Evolutionary conservation across 75 land plant genomes (phyloP).

Genomic region (Pinus albicaulis): DNA sequence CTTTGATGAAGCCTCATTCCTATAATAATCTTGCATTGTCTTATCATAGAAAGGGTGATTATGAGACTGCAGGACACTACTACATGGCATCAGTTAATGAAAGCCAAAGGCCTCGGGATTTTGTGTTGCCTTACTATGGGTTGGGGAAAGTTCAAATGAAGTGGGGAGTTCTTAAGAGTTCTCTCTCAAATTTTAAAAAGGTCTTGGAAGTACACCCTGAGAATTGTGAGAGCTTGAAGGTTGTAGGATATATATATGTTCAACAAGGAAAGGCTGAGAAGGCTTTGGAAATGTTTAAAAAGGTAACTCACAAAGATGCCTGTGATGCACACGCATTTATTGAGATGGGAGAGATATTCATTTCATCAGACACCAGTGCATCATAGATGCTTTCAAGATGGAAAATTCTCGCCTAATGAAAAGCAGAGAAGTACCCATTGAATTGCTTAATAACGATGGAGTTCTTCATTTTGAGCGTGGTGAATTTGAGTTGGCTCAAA

Average conservation of each 20-base stretch:
- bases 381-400: conserved; percentile 84
- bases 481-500: conserved; percentile 78
- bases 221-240: conserved; percentile 84
- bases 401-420: conserved; percentile 59
- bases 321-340: conserved; percentile 74
- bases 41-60: conserved; percentile 93
- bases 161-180: conserved; percentile 76
- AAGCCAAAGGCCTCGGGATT: conserved; percentile 72
- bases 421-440: conserved; percentile 60
- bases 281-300: conserved; percentile 74
- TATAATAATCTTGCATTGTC: conserved; percentile 92
- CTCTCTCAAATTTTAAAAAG: conserved; percentile 84
- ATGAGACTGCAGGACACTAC: conserved; percentile 84
- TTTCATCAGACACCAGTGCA: conserved; percentile 61
- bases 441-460: conserved; percentile 84
- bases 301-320: conserved; percentile 75
- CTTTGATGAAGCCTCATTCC: conserved; percentile 78
- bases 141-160: conserved; percentile 92
- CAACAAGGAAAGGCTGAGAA: conserved; percentile 14
- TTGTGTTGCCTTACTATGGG: conserved; percentile 87
- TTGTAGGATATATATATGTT: conserved; percentile 20
- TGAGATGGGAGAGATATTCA: conserved; percentile 84
- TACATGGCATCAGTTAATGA: conserved; percentile 92
- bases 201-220: conserved; percentile 90
- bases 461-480: conserved; percentile 88